phyloP scores from a whole-genome alignment of 2,329 filamentous ascomycete species.

The Phaeosphaeriaceae sp. region DNA sequence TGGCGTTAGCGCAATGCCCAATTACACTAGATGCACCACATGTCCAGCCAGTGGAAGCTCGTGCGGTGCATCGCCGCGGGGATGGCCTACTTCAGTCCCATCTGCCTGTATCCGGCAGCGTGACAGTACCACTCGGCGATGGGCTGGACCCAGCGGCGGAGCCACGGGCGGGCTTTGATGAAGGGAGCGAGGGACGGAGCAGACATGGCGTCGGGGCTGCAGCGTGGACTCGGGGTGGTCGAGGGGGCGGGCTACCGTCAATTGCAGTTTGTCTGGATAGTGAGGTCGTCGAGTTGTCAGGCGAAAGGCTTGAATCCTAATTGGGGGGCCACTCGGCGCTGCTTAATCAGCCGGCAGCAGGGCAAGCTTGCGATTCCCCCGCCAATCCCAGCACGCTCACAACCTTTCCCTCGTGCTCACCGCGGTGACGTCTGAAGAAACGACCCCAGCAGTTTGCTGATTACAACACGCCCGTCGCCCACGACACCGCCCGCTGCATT shows the following conservation, averaged over 20 bases:
- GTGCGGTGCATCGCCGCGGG: neutral
- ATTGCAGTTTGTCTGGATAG: constrained; percentile 28
- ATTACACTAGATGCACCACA: constrained; percentile 3
- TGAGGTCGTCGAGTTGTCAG: constrained; percentile 19
- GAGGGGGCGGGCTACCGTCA: constrained; percentile 34
- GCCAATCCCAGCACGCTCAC: neutral
- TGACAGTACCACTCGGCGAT: constrained; percentile 88
- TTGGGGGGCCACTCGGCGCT: constrained; percentile 2
- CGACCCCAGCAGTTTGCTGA: neutral
- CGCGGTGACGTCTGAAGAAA: constrained; percentile 17
- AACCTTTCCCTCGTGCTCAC: neutral
- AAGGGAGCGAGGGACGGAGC: constrained; percentile 76
- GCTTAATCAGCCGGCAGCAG: constrained; percentile 1
- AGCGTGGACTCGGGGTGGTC: constrained; percentile 25
- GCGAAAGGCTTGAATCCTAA: constrained; percentile 26
- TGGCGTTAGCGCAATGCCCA: constrained; percentile 40
- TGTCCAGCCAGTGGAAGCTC: neutral
- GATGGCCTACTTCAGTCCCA: constrained; percentile 79
- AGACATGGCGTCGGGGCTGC: constrained; percentile 63
- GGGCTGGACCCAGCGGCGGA: constrained; percentile 79
- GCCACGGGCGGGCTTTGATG: constrained; percentile 85
- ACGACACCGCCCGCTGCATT: neutral
- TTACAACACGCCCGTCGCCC: neutral
- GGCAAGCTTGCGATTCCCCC: neutral
- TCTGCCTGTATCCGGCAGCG: constrained; percentile 88